Conservation (phyloP, 2,329 filamentous ascomycete species). For the Venturiaceae sp. region DNA sequence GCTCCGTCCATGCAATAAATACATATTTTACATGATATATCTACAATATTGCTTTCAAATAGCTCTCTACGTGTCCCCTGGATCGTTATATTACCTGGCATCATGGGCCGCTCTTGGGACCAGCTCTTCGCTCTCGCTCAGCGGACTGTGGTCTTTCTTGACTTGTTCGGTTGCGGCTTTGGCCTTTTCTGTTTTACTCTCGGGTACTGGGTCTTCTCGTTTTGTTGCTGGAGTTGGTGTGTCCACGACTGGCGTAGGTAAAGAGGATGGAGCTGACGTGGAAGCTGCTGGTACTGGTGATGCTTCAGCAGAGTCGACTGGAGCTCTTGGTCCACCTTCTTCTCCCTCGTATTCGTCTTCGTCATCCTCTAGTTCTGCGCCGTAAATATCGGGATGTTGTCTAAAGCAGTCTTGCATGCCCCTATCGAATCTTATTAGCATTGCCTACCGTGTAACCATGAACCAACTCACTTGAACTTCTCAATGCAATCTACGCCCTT, state of each 20-base stretch:
- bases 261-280: background rate
- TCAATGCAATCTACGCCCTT: constrained; percentile 98
- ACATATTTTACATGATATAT: background rate
- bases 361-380: constrained; percentile 75
- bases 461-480: constrained; percentile 74
- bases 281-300: constrained; percentile 5
- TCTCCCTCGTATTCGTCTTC: constrained; percentile 37
- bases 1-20: background rate
- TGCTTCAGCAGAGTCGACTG: constrained; percentile 4
- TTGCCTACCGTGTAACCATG: background rate
- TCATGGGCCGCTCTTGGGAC: constrained; percentile 43
- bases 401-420: constrained; percentile 97
- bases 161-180: constrained; percentile 21
- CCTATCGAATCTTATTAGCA: constrained; percentile 39
- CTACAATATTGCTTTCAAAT: background rate
- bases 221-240: constrained; percentile 13
- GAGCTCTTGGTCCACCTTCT: constrained; percentile 9
- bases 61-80: background rate
- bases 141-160: constrained; percentile 17
- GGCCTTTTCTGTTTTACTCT: constrained; percentile 17
- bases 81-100: constrained; percentile 14
- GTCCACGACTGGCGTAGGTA: constrained; percentile 8
- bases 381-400: constrained; percentile 85
- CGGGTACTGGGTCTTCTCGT: constrained; percentile 10
- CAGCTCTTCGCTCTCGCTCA: constrained; percentile 31